phyloP scores from a whole-genome alignment of 1,284 basidiomycete genomes.

The Rugosomyces carneus region DNA sequence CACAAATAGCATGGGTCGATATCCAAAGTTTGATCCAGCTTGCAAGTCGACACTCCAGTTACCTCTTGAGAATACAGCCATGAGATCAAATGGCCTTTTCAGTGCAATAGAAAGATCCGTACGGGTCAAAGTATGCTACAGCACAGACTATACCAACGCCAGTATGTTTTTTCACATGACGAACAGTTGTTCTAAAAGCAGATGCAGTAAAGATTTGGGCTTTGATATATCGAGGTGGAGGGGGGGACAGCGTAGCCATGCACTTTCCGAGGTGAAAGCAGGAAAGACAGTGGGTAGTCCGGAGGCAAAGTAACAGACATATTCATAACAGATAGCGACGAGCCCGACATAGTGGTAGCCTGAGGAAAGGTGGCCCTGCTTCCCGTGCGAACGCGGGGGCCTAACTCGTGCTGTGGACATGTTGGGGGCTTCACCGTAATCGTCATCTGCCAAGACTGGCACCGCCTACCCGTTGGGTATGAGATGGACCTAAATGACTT shows the following conservation, averaged over 20 bases:
- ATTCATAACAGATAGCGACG: slow-evolving; percentile 23
- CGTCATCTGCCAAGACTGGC: slow-evolving; percentile 5
- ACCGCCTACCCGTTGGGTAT: not conserved
- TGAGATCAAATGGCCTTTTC: not conserved
- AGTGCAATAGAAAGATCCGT: slow-evolving; percentile 19
- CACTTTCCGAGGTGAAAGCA: not conserved
- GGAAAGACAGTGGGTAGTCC: slow-evolving; percentile 12
- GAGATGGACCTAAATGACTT: slow-evolving; percentile 65
- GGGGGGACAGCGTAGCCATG: not conserved
- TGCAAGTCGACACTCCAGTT: slow-evolving; percentile 63
- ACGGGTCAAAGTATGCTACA: slow-evolving; percentile 66
- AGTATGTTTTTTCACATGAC: slow-evolving; percentile 47
- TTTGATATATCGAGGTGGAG: slow-evolving; percentile 1
- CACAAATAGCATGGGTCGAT: slow-evolving; percentile 69
- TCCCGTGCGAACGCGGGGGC: slow-evolving; percentile 23
- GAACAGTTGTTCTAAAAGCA: slow-evolving; percentile 22
- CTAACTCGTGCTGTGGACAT: not conserved
- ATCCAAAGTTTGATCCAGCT: slow-evolving; percentile 66
- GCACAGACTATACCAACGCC: slow-evolving; percentile 56
- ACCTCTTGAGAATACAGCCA: slow-evolving; percentile 16
- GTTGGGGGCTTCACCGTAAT: not conserved
- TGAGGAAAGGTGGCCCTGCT: slow-evolving; percentile 19
- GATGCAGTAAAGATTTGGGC: slow-evolving; percentile 5
- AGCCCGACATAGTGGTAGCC: slow-evolving; percentile 27
- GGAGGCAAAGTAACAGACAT: slow-evolving; percentile 14